Percentiles rank a stretch among this genome's conserved stretches.
Conservation (phyloP, 495 filamentous ascomycete genomes). For the Sordaria brevicollis region DNA sequence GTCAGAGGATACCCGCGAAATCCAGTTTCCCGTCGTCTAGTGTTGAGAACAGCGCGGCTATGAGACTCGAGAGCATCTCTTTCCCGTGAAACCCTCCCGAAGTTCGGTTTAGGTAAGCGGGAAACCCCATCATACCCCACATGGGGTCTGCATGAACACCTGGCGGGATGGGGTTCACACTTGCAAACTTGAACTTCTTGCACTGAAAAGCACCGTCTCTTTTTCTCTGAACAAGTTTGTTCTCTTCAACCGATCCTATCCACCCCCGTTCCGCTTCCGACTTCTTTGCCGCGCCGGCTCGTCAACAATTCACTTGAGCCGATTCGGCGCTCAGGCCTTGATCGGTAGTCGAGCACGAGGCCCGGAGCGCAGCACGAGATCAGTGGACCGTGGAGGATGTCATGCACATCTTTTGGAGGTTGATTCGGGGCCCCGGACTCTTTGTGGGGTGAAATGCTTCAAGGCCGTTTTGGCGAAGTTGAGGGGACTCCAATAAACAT, state of each 20-base stretch:
- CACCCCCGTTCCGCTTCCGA: background rate
- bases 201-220: background rate
- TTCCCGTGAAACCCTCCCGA: background rate
- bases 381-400: background rate
- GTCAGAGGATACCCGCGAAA: background rate
- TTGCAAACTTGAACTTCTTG: background rate
- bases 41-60: background rate
- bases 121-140: background rate
- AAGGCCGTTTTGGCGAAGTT: background rate
- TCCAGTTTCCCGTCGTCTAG: too few relatives aligned
- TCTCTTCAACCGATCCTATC: background rate
- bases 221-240: background rate
- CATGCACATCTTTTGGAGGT: background rate
- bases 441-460: background rate
- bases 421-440: background rate
- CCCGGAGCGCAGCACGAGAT: background rate
- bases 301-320: background rate
- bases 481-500: background rate
- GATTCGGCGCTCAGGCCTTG: background rate
- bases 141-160: background rate
- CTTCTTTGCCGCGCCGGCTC: background rate
- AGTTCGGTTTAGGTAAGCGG: background rate
- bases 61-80: background rate
- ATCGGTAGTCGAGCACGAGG: background rate
- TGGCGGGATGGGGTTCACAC: background rate